A percentile compares a stretch with the other conserved stretches of the same genome.
Evolutionary conservation across 371 early-diverging fungal genomes (phyloP).

Genomic region (Chytridiales sp.): DNA sequence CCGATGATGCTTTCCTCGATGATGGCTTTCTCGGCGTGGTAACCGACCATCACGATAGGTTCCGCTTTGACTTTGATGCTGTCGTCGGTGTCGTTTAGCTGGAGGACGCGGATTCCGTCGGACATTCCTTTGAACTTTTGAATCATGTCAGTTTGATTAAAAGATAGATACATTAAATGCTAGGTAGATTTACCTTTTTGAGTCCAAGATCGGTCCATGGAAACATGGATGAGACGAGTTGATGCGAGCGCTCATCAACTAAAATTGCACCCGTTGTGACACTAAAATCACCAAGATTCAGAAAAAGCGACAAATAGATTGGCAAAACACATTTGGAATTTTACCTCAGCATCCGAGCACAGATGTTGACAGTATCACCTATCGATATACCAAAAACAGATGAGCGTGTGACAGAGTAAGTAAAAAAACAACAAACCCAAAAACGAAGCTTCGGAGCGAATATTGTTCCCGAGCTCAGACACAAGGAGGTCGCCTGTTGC

Average conservation of each 20-base stretch:
- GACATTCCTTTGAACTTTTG: neutral
- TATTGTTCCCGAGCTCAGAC: conserved; percentile 1
- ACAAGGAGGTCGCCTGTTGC: conserved; percentile 1
- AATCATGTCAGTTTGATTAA: too few relatives aligned
- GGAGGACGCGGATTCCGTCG: neutral
- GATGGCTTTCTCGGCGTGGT: neutral
- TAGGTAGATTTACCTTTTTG: neutral
- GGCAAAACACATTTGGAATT: too few relatives aligned
- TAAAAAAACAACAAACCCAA: conserved; percentile 1
- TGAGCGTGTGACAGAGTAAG: neutral
- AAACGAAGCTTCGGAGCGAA: conserved; percentile 1
- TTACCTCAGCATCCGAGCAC: neutral
- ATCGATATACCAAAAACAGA: neutral
- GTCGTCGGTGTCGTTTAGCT: neutral
- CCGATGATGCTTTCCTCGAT: neutral
- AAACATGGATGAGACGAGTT: neutral
- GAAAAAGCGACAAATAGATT: neutral
- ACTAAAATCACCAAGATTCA: neutral
- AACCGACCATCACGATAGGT: neutral
- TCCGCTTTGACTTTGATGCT: neutral
- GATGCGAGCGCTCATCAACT: neutral
- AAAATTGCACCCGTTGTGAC: neutral
- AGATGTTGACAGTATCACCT: conserved; percentile 5
- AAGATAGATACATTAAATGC: neutral
- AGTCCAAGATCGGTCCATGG: neutral